phyloP scores from a whole-genome alignment of 305 asterid species.

The Petunia hybrid region DNA sequence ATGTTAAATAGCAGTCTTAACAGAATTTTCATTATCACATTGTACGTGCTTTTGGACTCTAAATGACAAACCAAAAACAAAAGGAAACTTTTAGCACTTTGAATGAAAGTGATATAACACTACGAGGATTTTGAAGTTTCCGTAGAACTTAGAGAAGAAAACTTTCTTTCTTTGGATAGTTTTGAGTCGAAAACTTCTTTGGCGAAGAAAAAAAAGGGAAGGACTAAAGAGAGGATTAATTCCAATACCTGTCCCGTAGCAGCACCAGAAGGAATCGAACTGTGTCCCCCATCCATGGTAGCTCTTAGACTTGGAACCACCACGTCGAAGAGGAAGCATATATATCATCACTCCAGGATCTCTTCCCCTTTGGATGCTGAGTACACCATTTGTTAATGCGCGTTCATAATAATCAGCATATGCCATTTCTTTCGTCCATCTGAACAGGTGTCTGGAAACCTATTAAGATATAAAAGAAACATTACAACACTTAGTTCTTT shows the following conservation, averaged over 20 bases:
- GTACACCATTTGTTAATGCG: constrained; percentile 85
- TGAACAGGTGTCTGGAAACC: constrained; percentile 84
- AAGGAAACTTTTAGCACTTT: no score
- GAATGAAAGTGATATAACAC: no score
- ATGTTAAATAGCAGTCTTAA: no score
- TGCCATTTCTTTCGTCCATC: constrained; percentile 91
- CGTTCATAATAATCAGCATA: constrained; percentile 93
- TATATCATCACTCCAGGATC: constrained; percentile 94
- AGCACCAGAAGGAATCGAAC: constrained; percentile 85
- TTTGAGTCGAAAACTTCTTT: not conserved
- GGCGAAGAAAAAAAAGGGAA: not conserved
- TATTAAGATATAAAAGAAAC: constrained; percentile 30
- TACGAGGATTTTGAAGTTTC: no score
- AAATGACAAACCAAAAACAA: no score
- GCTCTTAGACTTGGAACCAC: constrained; percentile 81
- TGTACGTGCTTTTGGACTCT: no score
- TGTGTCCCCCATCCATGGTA: constrained; percentile 86
- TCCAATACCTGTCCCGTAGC: constrained; percentile 86
- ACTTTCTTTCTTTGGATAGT: not conserved
- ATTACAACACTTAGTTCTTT: not conserved
- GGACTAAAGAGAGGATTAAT: not conserved
- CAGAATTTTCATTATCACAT: no score
- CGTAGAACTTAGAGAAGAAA: no score
- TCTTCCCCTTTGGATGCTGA: constrained; percentile 85
- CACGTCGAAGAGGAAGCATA: constrained; percentile 81